Conservation (phyloP, 371 early-diverging fungal species). For the Mortierella polycephala region DNA sequence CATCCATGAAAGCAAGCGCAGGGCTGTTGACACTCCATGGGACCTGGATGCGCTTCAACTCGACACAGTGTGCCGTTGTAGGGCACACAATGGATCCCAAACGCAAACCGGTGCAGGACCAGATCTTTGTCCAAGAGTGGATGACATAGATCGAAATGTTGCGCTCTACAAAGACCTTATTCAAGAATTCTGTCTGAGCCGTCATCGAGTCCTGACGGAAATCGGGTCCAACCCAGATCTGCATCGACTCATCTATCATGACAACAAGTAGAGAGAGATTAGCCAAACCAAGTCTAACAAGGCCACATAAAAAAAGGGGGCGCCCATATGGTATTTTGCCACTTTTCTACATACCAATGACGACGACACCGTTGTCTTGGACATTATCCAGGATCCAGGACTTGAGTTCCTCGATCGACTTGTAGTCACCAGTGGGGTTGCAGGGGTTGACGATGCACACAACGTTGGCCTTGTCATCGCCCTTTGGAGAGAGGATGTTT, state of each 20-base stretch:
- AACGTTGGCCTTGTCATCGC: conserved; percentile 66
- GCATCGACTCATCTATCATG: conserved; percentile 85
- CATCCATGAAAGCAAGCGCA: conserved; percentile 81
- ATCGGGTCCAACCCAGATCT: conserved; percentile 82
- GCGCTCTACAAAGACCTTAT: conserved; percentile 63
- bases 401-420: conserved; percentile 72
- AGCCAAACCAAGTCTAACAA: background rate
- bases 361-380: conserved; percentile 72
- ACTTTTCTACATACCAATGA: conserved; percentile 67
- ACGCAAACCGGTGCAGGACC: conserved; percentile 90
- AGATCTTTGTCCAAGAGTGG: conserved; percentile 93
- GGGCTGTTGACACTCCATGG: conserved; percentile 91
- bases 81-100: conserved; percentile 90
- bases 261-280: background rate
- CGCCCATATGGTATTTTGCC: background rate
- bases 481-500: conserved; percentile 66
- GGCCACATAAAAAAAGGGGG: background rate
- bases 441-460: conserved; percentile 87
- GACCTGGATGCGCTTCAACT: conserved; percentile 79
- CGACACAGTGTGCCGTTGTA: conserved; percentile 73
- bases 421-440: conserved; percentile 90
- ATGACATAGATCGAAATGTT: conserved; percentile 83
- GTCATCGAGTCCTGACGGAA: conserved; percentile 83
- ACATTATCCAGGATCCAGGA: conserved; percentile 75
- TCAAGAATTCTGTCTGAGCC: conserved; percentile 69